Conservation (phyloP, 345 rosid genomes). For the Hibiscus trionum region DNA sequence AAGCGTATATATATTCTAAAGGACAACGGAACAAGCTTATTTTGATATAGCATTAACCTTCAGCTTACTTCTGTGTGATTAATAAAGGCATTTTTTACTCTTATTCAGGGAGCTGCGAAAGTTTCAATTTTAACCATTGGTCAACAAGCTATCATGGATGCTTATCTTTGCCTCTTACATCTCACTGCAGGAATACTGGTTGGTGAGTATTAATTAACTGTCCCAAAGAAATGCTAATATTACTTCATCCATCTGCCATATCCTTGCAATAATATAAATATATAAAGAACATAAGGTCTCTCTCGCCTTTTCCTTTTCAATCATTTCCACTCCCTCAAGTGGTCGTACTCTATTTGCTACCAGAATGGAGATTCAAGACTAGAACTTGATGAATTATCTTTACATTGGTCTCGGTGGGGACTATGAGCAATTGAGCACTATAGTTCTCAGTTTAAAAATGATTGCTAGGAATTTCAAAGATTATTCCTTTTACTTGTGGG, state of each 20-base stretch:
- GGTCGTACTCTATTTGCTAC: background rate
- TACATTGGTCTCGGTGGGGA: background rate
- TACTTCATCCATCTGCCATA: background rate
- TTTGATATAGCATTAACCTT: background rate
- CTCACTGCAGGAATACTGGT: slow-evolving; percentile 93
- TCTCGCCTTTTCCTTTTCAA: background rate
- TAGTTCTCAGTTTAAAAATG: background rate
- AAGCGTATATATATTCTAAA: background rate
- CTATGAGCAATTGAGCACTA: background rate
- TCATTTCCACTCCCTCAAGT: background rate
- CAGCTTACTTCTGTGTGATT: slow-evolving; percentile 1
- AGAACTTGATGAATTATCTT: slow-evolving; percentile 3
- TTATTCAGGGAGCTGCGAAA: slow-evolving; percentile 87
- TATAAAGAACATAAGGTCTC: slow-evolving; percentile 1
- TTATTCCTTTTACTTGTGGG: background rate
- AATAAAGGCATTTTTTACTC: slow-evolving; percentile 11
- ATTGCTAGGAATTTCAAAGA: background rate
- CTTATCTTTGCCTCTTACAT: slow-evolving; percentile 93
- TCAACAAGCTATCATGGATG: slow-evolving; percentile 98
- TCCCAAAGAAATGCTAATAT: slow-evolving; percentile 4
- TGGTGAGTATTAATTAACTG: slow-evolving; percentile 40
- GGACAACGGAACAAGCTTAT: background rate
- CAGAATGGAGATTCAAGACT: background rate
- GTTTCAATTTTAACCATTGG: slow-evolving; percentile 92
- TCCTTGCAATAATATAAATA: background rate